phyloP scores from a whole-genome alignment of 257 asterid species.

The Fraxinus quadrangulata region DNA sequence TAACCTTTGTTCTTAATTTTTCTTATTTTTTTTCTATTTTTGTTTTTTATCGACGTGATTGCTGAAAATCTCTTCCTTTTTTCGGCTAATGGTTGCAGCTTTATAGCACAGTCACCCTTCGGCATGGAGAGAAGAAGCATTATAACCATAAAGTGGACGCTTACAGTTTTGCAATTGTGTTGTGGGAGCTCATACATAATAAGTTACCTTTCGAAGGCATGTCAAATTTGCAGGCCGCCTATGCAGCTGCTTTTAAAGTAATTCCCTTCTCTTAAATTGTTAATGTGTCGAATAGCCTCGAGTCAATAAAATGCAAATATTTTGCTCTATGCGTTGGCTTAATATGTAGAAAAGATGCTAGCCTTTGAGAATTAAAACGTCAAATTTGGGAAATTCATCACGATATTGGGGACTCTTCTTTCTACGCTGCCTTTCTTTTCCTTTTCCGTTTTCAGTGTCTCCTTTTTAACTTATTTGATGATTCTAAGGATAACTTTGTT shows the following conservation, averaged over 20 bases:
- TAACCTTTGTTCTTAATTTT: slow-evolving; percentile 1
- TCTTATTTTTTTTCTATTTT: background rate
- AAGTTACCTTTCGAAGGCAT: slow-evolving; percentile 86
- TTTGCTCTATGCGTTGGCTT: background rate
- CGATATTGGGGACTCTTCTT: background rate
- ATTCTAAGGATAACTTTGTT: too few relatives aligned
- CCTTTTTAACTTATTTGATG: too few relatives aligned
- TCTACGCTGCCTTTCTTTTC: background rate
- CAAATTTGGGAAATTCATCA: background rate
- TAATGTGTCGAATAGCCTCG: background rate
- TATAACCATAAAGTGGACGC: slow-evolving; percentile 98
- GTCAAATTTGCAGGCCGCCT: slow-evolving; percentile 98
- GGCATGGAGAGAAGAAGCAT: slow-evolving; percentile 98
- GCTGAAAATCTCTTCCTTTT: background rate
- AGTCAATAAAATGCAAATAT: background rate
- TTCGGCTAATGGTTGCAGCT: slow-evolving; percentile 51
- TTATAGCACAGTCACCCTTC: slow-evolving; percentile 88
- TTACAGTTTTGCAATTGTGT: slow-evolving; percentile 91
- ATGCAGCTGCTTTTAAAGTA: slow-evolving; percentile 98
- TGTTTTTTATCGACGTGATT: background rate
- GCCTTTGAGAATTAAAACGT: background rate
- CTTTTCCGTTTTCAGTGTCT: too few relatives aligned
- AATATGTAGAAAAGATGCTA: background rate
- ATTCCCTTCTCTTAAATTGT: slow-evolving; percentile 15
- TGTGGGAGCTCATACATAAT: slow-evolving; percentile 91